Conservation (phyloP, 257 asterid species). For the Solanum piurae region DNA sequence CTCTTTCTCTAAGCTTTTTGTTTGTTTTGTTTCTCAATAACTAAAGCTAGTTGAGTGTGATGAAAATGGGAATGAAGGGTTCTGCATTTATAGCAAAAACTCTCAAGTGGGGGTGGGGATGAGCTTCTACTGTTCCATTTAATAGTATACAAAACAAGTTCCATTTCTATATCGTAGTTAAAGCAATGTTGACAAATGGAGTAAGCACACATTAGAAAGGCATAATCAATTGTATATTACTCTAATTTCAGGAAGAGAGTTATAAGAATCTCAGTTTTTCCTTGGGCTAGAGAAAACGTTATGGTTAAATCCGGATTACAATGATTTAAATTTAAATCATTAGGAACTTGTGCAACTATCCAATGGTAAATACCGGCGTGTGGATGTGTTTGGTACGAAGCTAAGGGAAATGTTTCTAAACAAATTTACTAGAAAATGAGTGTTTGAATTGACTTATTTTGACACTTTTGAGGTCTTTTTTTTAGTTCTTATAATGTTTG, state of each 20-base stretch:
- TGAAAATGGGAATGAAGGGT: neutral
- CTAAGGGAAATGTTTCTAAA: neutral
- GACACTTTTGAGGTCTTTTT: neutral
- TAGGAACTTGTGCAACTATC: neutral
- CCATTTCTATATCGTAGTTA: neutral
- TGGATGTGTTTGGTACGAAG: too few species aligned
- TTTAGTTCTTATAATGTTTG: neutral
- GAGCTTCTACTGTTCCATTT: neutral
- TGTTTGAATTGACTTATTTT: too few species aligned
- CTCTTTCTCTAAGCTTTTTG: neutral
- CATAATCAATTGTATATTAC: neutral
- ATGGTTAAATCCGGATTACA: neutral
- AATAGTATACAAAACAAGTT: neutral
- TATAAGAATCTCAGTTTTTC: neutral
- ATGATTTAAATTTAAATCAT: neutral
- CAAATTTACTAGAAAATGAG: neutral
- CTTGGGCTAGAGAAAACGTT: neutral
- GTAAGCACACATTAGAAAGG: neutral
- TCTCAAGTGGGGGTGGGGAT: neutral
- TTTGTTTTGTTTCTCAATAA: neutral
- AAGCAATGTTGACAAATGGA: neutral
- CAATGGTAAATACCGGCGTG: too few species aligned
- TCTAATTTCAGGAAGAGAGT: neutral
- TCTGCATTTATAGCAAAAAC: neutral
- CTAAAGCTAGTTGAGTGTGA: neutral